Percentiles rank a stretch among this genome's conserved stretches.
These are phyloP conservation scores for Metarhizium humberi DNA, from an alignment of 2,329 filamentous ascomycete species.

Conservation along the genomic window DNA sequence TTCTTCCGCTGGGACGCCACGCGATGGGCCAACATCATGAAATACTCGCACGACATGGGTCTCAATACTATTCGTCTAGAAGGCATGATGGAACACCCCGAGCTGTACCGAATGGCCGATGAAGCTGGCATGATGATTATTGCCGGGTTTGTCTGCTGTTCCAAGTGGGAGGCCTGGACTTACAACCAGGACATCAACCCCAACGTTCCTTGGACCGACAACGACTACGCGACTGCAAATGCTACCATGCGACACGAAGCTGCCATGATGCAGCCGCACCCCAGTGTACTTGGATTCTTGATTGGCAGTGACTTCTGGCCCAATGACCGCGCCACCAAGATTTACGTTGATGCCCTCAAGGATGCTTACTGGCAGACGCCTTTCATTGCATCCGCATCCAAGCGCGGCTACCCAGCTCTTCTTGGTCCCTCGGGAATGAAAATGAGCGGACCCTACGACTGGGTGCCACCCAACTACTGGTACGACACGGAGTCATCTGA, in stretches of 20 bases:
- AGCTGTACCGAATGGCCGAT: conserved; percentile 50
- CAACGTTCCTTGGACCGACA: conserved; percentile 34
- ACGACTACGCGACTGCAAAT: conserved; percentile 46
- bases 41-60: conserved; percentile 49
- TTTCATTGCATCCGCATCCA: conserved; percentile 47
- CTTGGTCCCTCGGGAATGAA: conserved; percentile 52
- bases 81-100: conserved; percentile 54
- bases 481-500: conserved; percentile 32
- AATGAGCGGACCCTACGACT: conserved; percentile 59
- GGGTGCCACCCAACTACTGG: conserved; percentile 58
- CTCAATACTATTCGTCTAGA: conserved; percentile 55
- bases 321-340: conserved; percentile 41
- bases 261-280: conserved; percentile 49
- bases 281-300: conserved; percentile 47
- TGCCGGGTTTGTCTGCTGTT: conserved; percentile 57
- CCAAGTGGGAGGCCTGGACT: conserved; percentile 57
- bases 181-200: conserved; percentile 45
- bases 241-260: conserved; percentile 51
- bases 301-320: conserved; percentile 58
- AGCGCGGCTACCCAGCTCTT: conserved; percentile 39
- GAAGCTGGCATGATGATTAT: conserved; percentile 52
- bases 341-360: conserved; percentile 42
- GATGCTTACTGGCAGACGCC: conserved; percentile 46
- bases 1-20: conserved; percentile 47
- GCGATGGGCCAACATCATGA: conserved; percentile 38